Evolutionary conservation across 192 early-diverging fungal species (phyloP).

Genomic region (Backusella tuberculispora): DNA sequence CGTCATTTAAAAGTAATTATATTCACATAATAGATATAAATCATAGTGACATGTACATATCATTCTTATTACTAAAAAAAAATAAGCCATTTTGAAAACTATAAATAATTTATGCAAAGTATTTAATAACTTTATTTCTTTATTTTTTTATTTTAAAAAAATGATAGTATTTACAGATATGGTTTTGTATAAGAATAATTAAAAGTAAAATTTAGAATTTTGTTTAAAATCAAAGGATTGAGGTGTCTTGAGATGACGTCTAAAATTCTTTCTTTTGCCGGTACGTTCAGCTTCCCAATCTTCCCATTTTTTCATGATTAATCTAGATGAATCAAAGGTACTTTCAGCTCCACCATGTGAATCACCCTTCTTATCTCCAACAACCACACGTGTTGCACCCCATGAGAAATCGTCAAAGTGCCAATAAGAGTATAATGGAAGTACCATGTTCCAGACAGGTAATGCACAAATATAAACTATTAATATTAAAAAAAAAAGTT

Average conservation of each 20-base stretch:
- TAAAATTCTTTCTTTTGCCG: constrained; percentile 12
- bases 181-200: neutral
- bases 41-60: too few species aligned
- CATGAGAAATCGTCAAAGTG: constrained; percentile 94
- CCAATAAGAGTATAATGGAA: constrained; percentile 93
- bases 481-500: neutral
- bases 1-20: too few species aligned
- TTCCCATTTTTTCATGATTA: constrained; percentile 61
- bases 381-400: constrained; percentile 79
- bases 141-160: neutral
- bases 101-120: neutral
- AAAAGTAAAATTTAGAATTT: neutral
- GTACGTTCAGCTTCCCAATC: constrained; percentile 62
- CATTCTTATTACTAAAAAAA: too few species aligned
- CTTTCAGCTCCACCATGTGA: constrained; percentile 74
- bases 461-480: constrained; percentile 74
- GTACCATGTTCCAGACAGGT: constrained; percentile 93
- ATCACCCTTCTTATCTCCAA: constrained; percentile 67
- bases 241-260: neutral
- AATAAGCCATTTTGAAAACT: too few species aligned
- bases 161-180: neutral
- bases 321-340: constrained; percentile 66
- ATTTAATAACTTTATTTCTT: neutral
- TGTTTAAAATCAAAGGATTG: neutral
- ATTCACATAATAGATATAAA: too few species aligned